Conservation (phyloP, 306 rosid species). For the Castanopsis chinensis region DNA sequence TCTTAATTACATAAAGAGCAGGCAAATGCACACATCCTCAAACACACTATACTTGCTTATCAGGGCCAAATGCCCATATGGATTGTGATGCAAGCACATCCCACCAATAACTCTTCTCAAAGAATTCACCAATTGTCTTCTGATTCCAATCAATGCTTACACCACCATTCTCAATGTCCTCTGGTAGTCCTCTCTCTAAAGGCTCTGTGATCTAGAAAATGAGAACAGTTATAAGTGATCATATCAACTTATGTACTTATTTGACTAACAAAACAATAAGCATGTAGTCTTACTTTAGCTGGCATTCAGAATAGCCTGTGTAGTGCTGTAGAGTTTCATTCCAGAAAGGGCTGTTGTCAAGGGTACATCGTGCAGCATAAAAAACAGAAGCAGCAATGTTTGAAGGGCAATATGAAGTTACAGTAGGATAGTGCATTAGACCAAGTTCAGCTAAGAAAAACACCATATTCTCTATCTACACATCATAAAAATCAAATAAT, state of each 20-base stretch:
- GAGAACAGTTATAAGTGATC: neutral
- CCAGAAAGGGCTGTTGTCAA: constrained; percentile 63
- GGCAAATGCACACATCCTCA: neutral
- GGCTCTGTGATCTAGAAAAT: constrained; percentile 86
- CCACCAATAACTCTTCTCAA: constrained; percentile 92
- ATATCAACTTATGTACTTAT: neutral
- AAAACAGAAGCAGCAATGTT: constrained; percentile 85
- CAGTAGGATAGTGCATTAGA: constrained; percentile 54
- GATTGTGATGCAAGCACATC: constrained; percentile 99
- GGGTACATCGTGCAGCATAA: constrained; percentile 66
- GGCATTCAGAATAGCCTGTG: constrained; percentile 71
- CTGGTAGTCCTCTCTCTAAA: constrained; percentile 93
- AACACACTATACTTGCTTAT: constrained; percentile 60
- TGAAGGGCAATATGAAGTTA: constrained; percentile 51
- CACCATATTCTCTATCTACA: too few relatives aligned
- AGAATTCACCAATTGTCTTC: constrained; percentile 90
- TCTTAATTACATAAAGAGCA: neutral
- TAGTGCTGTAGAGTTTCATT: constrained; percentile 69
- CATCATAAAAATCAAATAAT: too few relatives aligned
- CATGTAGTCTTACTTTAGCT: constrained; percentile 45
- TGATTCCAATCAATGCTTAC: constrained; percentile 94
- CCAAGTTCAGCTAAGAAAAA: too few relatives aligned
- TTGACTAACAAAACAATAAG: too few relatives aligned
- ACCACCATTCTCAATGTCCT: constrained; percentile 91
- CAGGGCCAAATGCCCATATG: constrained; percentile 99